These are phyloP conservation scores for Bombardia bombarda DNA, from an alignment of 495 filamentous ascomycete species.

Conservation along the genomic window DNA sequence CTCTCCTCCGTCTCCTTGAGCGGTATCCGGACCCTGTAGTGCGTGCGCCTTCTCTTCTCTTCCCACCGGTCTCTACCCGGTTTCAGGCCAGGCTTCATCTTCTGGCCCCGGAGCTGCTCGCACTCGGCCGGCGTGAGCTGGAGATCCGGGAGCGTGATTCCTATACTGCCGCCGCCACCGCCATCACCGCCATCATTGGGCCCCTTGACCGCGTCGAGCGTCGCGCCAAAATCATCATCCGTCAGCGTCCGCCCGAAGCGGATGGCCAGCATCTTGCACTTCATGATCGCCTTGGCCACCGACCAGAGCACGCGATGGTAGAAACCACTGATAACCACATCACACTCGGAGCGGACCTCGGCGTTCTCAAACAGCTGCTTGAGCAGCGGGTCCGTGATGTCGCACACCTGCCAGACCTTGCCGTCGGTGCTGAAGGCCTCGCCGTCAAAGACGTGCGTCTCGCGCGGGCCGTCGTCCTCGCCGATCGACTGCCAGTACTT, in stretches of 20 bases:
- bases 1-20: slow-evolving; percentile 23
- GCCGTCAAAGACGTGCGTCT: slow-evolving; percentile 77
- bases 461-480: slow-evolving; percentile 26
- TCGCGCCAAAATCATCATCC: slow-evolving; percentile 43
- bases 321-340: slow-evolving; percentile 67
- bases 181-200: slow-evolving; percentile 25
- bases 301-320: slow-evolving; percentile 67
- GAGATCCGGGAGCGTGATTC: slow-evolving; percentile 45
- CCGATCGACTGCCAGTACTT: slow-evolving; percentile 26
- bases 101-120: slow-evolving; percentile 19
- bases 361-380: slow-evolving; percentile 41
- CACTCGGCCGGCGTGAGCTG: slow-evolving; percentile 39
- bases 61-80: slow-evolving; percentile 13
- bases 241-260: slow-evolving; percentile 33
- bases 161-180: slow-evolving; percentile 32
- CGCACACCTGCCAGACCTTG: slow-evolving; percentile 87
- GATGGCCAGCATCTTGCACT: slow-evolving; percentile 61
- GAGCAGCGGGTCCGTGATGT: slow-evolving; percentile 74
- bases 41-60: slow-evolving; percentile 18
- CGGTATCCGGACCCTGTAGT: slow-evolving; percentile 33
- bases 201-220: slow-evolving; percentile 30
- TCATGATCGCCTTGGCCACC: slow-evolving; percentile 80
- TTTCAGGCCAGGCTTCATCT: slow-evolving; percentile 18
- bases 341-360: slow-evolving; percentile 40
- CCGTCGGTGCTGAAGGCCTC: slow-evolving; percentile 58